These are phyloP conservation scores for Xylaria castorea DNA, from an alignment of 495 filamentous ascomycete genomes.

Conservation along the genomic window DNA sequence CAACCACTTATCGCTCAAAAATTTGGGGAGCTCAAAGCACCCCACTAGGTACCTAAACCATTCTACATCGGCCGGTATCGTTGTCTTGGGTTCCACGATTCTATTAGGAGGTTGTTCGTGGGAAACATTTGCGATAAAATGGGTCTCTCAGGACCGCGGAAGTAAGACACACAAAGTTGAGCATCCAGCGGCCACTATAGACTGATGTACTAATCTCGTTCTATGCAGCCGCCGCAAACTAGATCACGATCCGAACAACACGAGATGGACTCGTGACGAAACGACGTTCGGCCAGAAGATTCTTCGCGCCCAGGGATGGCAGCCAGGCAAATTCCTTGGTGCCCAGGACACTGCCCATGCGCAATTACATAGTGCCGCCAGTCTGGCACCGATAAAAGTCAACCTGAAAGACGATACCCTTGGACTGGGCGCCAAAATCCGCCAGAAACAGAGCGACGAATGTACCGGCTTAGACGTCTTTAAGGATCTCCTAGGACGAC, in stretches of 20 bases:
- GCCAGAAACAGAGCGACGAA: constrained; percentile 68
- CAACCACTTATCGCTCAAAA: constrained; percentile 21
- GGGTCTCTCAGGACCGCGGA: constrained; percentile 76
- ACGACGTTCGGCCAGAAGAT: constrained; percentile 84
- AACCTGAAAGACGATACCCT: constrained; percentile 86
- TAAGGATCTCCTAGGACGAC: constrained; percentile 79
- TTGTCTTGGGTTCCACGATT: constrained; percentile 4
- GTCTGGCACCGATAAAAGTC: constrained; percentile 78
- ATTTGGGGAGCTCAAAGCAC: constrained; percentile 3
- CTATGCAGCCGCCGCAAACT: constrained; percentile 75
- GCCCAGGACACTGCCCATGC: constrained; percentile 74
- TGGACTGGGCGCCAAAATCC: constrained; percentile 78
- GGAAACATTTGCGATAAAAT: constrained; percentile 49
- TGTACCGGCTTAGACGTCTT: constrained; percentile 84
- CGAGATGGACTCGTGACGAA: constrained; percentile 83
- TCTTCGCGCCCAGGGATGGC: constrained; percentile 87
- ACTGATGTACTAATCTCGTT: background rate
- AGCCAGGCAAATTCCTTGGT: constrained; percentile 80
- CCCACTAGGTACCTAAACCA: background rate
- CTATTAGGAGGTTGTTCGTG: background rate
- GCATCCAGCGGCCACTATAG: constrained; percentile 14
- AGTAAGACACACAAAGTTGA: constrained; percentile 56
- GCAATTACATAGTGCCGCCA: constrained; percentile 75
- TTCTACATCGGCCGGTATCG: constrained; percentile 8
- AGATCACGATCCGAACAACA: constrained; percentile 91